Conservation (phyloP, 1,139 yeast genomes). For the Casaregolazyma suthepensis region DNA sequence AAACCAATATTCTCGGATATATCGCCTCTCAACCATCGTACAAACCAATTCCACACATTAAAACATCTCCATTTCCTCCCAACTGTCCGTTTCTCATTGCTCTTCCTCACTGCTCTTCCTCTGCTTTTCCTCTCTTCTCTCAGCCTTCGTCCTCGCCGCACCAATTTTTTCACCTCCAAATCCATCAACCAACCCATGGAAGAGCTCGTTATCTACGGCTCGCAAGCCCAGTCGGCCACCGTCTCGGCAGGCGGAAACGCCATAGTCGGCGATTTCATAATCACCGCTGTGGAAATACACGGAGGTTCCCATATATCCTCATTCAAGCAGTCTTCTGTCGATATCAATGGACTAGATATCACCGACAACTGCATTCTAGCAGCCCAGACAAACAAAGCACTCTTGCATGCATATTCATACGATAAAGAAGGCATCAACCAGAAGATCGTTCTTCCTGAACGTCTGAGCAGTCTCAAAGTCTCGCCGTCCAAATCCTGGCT, state of each 20-base stretch:
- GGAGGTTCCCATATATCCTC: constrained; percentile 23
- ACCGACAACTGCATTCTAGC: constrained; percentile 50
- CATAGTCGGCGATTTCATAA: constrained; percentile 16
- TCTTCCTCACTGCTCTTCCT: not conserved
- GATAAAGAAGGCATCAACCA: constrained; percentile 81
- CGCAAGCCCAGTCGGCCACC: constrained; percentile 15
- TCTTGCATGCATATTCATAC: constrained; percentile 66
- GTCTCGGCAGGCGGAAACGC: constrained; percentile 10
- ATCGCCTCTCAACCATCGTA: too few species aligned
- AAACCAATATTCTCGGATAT: too few species aligned
- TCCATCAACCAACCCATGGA: constrained; percentile 19
- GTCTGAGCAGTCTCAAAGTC: constrained; percentile 51
- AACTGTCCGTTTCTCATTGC: not conserved
- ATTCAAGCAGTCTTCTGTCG: constrained; percentile 31
- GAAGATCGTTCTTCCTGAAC: constrained; percentile 80
- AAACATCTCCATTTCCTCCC: too few species aligned
- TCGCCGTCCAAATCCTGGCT: constrained; percentile 50
- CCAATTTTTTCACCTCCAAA: not conserved
- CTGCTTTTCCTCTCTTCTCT: not conserved
- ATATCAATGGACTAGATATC: constrained; percentile 41
- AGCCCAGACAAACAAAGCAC: constrained; percentile 63
- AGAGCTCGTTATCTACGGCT: constrained; percentile 26
- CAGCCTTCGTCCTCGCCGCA: not conserved
- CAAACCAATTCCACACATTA: too few species aligned
- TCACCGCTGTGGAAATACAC: constrained; percentile 23